Evolutionary conservation across 805 yeast species (phyloP).

Genomic region (Kluyveromyces wickerhamii): DNA sequence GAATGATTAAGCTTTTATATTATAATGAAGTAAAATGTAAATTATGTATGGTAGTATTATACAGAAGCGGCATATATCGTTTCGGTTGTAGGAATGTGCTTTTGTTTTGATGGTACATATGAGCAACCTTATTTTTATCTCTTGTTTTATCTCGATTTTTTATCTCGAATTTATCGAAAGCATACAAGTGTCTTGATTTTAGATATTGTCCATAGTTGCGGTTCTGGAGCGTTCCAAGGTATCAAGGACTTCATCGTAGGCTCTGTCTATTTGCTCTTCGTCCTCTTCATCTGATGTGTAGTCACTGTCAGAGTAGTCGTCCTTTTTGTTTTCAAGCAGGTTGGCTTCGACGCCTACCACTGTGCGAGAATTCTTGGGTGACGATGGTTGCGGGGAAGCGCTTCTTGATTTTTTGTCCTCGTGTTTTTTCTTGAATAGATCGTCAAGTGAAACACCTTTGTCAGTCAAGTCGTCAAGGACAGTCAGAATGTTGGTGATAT

Average conservation of each 20-base stretch:
- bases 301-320: conserved; percentile 2
- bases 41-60: too few species aligned
- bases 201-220: too few species aligned
- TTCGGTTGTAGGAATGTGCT: too few species aligned
- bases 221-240: conserved; percentile 31
- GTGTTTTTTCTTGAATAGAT: conserved; percentile 26
- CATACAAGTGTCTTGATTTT: too few species aligned
- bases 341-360: conserved; percentile 10
- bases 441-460: conserved; percentile 35
- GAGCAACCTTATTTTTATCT: too few species aligned
- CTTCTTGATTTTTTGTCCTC: conserved; percentile 4
- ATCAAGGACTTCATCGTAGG: conserved; percentile 36
- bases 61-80: too few species aligned
- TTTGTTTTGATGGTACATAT: too few species aligned
- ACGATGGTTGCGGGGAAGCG: not conserved
- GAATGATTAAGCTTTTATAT: too few species aligned
- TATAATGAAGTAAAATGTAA: too few species aligned
- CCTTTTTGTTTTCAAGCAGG: conserved; percentile 4
- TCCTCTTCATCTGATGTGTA: conserved; percentile 12
- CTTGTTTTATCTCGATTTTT: too few species aligned
- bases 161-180: too few species aligned
- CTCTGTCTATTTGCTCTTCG: conserved; percentile 28
- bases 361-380: conserved; percentile 1
- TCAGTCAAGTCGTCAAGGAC: conserved; percentile 34
- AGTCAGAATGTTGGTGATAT: conserved; percentile 32